Evolutionary conservation across 441 rosid species (phyloP), one percentile per base, ranked within the genome.

Genomic region (Adansonia grandidieri): DNA sequence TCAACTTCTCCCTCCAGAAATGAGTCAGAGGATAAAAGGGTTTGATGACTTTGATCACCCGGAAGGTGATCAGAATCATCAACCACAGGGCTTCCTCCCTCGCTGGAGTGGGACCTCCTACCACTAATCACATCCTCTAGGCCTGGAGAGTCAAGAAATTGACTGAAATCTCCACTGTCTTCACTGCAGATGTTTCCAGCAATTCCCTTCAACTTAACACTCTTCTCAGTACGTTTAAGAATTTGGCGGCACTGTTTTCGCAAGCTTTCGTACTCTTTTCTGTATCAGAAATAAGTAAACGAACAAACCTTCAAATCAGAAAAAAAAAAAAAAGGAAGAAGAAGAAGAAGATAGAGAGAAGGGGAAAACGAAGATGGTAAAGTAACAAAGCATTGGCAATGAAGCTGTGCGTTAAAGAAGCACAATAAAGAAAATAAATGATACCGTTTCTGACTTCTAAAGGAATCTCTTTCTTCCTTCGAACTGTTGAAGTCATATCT

Each of bases 401-500:
- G 11, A 24, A 50, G 22, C 19, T 13, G 4, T 2, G 51, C n/a
- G 28, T 17, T 19, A 50, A 24, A 71, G 45, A 50, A 24, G 45
- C 61, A 71, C 45, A 56, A 71, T 4, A 78, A 48, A 74, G 37
- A 47, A 58, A 72, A 48, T 47, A 66, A 66, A 13, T 50, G 37
- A 48, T 86, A 92, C 97, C 91, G 88, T 71, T 90, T 94, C 85
- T 85, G 88, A 67, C 83, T 86, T 79, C 78, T 83, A 70, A 85
- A 66, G 40, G 84, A 73, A 13, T 87, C 89, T 82, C 98, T 86
- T 85, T 88, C 97, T 84, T 84, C 94, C 79, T 84, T 78, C 53
- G 93, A 89, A 82, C 93, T 90, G 83, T 86, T 88, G 84, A 92
- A 63, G 73, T 89, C 91, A 80, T 85, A 91, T 62, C 98, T 94